Base-by-base conservation (phyloP, 2,329 filamentous ascomycete species). In the Elsinoe perseae region DNA sequence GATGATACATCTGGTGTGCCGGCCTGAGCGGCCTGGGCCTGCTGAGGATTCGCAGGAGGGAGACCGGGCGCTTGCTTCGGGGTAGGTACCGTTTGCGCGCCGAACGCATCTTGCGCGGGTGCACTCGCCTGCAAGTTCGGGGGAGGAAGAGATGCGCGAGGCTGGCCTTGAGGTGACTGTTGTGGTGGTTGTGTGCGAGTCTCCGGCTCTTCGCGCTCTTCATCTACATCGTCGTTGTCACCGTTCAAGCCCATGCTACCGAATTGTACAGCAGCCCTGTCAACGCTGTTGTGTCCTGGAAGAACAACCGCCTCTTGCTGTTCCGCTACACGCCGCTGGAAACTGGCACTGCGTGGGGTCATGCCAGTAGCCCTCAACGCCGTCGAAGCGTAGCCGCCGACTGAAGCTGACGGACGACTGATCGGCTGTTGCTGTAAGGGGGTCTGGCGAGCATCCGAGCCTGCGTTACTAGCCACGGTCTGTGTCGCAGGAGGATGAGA, bases 291-390 rank as follows among this genome's bases (percentile, higher is more conserved):
- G 75, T 96, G 95, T 59, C 89, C 90, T 44, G 93, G 93, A 92
- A 98, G 96, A 62, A 95, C 90, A 38, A 98, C 93, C 58, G 93
- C 89, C 75, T 98, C 93, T 72, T 95, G 91, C 69, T 98, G 93
- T 65, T 97, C 91, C 66, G 95, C 79, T 55, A 96, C 80, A 65
- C 89, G 87, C 62, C 92, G 84, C 70, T 95, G 87, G 71, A 87
- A 89, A 73, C 85, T 91, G 18, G 89, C 82, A 56, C 83, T 84
- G 59, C 92, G 87, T 59, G 77, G 76, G 57, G 80, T 65, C 28
- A 71, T 72, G 21, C 81, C 75, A 60, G 85, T 86, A 10, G 87
- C 87, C 75, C 95, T 95, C 65, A 87, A 78, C 23, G 89, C 89
- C 50, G 85, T 86, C n/a, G 88, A 80, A 50, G 86, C 88, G 69